Conservation (phyloP, 2,329 filamentous ascomycete species). For the Aspergillus tamarii region DNA sequence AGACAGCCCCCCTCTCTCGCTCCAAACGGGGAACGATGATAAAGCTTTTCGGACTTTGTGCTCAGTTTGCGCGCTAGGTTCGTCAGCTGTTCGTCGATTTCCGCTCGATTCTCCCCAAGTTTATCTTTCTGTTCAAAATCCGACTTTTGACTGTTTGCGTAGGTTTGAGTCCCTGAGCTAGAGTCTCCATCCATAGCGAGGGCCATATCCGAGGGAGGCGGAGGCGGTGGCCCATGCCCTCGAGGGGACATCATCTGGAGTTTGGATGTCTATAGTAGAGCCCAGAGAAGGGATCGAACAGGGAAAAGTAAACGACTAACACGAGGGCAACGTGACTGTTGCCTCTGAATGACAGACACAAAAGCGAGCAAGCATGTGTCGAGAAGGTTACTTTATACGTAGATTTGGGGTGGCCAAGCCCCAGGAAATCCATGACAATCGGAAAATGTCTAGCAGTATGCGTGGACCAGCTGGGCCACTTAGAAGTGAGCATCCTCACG, state of each 20-base stretch:
- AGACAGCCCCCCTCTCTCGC: constrained; percentile 1
- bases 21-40: constrained; percentile 10
- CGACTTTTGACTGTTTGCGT: neutral
- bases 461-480: neutral
- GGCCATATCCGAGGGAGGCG: neutral
- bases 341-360: neutral
- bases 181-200: neutral
- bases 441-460: neutral
- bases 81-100: constrained; percentile 5
- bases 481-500: neutral
- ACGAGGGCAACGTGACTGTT: neutral
- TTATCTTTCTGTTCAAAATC: neutral
- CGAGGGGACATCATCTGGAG: neutral
- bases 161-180: neutral
- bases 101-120: neutral
- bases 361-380: neutral
- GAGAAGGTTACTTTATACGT: neutral
- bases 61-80: constrained; percentile 14
- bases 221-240: neutral
- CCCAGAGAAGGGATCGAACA: neutral
- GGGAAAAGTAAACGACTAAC: neutral
- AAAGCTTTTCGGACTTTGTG: constrained; percentile 1
- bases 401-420: neutral
- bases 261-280: neutral
- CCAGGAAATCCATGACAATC: neutral